Evolutionary conservation across 257 asterid genomes (phyloP), one percentile per base, ranked within the genome.

Genomic region (Fraxinus anomala): DNA sequence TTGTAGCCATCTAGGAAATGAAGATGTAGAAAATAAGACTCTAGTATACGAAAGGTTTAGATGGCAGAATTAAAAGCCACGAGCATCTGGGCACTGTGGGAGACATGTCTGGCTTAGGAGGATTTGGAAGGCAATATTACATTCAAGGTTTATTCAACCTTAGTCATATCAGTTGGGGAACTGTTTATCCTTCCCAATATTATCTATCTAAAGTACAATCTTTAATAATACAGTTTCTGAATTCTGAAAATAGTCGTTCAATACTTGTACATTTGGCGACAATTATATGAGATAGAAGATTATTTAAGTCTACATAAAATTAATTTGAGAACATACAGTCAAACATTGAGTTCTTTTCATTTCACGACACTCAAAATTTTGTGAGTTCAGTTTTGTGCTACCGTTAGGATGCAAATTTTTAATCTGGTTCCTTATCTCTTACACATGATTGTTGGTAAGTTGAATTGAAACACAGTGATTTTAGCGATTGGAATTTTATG

Each of bases 231-330:
- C 6, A 26, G 68, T 77, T 42, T 44, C 68, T 44, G 42, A 61
- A 54, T 63, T 36, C 30, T 77, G 63, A 63, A 77, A 77, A 47
- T 74, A 74, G 17, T 63, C 68, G 59, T 67, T 59, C 36, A 47
- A 11, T 67, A 24, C 9, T 14, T 68, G 65, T 65, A 54, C 30
- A 68, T 21, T 63, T 70, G 51, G 56, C 26, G 34, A 54, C 71
- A 70, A 13, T 16, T 28, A 11, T 42, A 40, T 23, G 11, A 11
- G 61, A 37, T 39, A 16, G 51, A 61, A 23, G 11, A n/a, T 61
- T 61, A 61, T n/a, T 61, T 30, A 23, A 21, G 68, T 21, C 4
- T n/a, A 59, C 26, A 23, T 16, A 10, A 63, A 63, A 63, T 63
- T 24, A 2, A 26, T 23, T 24, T 47, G 39, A 54, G 59, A 65